Conservation (phyloP, 2,329 filamentous ascomycete species). For the Hypoxylon sp. region DNA sequence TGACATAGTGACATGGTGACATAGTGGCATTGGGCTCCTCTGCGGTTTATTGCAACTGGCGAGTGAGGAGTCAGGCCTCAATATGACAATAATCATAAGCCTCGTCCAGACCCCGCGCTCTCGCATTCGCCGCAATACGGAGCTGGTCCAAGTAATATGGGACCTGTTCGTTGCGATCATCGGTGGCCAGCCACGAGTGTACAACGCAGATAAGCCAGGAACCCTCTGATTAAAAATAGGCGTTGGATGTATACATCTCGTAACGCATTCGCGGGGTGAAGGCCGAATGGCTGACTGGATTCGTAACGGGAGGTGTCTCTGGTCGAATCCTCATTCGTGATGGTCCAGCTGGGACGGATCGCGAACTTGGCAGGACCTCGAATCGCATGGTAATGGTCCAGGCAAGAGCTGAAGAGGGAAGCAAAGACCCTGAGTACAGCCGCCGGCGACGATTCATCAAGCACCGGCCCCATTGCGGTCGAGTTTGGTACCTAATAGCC, state of each 20-base stretch:
- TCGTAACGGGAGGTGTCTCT: slow-evolving; percentile 21
- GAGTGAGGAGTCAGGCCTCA: slow-evolving; percentile 52
- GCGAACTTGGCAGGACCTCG: slow-evolving; percentile 30
- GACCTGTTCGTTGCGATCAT: slow-evolving; percentile 43
- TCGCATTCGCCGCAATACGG: slow-evolving; percentile 46
- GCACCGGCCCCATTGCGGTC: slow-evolving; percentile 42
- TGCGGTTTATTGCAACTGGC: slow-evolving; percentile 51
- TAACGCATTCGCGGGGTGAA: slow-evolving; percentile 24
- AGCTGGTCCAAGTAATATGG: slow-evolving; percentile 39
- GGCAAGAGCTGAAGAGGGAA: not conserved
- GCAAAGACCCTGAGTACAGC: slow-evolving; percentile 26
- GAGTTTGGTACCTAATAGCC: slow-evolving; percentile 35
- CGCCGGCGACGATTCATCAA: slow-evolving; percentile 34
- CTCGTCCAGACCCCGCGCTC: slow-evolving; percentile 48
- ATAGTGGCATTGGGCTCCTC: slow-evolving; percentile 51
- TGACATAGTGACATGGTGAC: slow-evolving; percentile 21
- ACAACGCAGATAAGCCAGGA: slow-evolving; percentile 39
- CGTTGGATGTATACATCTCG: slow-evolving; percentile 33
- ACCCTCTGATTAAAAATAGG: slow-evolving; percentile 30
- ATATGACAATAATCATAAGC: slow-evolving; percentile 49
- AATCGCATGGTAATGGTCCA: slow-evolving; percentile 8
- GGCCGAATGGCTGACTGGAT: slow-evolving; percentile 31
- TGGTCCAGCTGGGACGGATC: slow-evolving; percentile 22
- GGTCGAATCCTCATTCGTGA: slow-evolving; percentile 28
- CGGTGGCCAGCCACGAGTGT: slow-evolving; percentile 41